Base-by-base conservation (phyloP, 2,329 filamentous ascomycete genomes). In the Pseudogymnoascus sp. region DNA sequence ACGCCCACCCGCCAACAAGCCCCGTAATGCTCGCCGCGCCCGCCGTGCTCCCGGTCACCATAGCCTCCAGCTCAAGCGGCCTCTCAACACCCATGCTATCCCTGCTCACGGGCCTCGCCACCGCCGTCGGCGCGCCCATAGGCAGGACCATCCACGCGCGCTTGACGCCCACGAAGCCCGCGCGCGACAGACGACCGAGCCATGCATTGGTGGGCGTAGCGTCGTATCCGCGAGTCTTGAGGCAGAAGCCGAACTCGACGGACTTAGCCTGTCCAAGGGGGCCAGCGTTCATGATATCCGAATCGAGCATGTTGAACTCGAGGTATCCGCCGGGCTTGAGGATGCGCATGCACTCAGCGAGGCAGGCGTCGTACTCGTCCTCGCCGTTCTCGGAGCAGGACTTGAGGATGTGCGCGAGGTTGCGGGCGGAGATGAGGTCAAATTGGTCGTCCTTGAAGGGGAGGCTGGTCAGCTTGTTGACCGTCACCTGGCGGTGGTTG, bases 211-310 rank as follows among this genome's bases (percentile, higher is more conserved):
- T 95, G 0, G 93, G 90, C 62, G 81, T 80, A 1, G 93, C 87
- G 73, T 97, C 95, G 74, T 97, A 97, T 31, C 93, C 93, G 2
- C 93, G 84, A 0, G 90, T 93, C 76, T 89, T 90, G 66, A 99
- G 87, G 62, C 90, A 88, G 79, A 95, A 96, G 42, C 89, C 89
- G 72, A 99, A 97, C 75, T 97, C 93, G 63, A 96, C 91, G 60
- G 88, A 89, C 74, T 95, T 89, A 54, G 91, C 91, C 64, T 91
- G 86, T 37, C 88, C 91, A 18, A 87, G 81, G 0, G 89, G 86
- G 0, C 93, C 93, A 0, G 91, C 87, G 68, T 92, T 93, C 66
- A 96, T 86, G 69, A 99, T 86, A 71, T 96, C 92, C 1, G 92
- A 89, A 75, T 99, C 95, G 69, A 97, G 84, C 51, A 97, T 78